phyloP scores from a whole-genome alignment of 768 basidiomycete species.

The Mycena alexandri region DNA sequence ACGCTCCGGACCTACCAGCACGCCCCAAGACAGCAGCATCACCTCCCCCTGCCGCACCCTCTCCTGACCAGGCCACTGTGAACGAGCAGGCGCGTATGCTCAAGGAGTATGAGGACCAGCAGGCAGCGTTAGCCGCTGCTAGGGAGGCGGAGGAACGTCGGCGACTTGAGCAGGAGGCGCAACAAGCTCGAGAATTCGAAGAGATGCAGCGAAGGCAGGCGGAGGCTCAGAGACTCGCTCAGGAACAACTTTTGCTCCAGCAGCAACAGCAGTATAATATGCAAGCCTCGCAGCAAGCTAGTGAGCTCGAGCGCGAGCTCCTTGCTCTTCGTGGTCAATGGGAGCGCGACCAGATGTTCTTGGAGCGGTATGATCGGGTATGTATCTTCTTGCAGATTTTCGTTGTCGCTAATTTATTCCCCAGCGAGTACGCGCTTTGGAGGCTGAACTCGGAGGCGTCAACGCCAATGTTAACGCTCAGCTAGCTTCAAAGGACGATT shows the following conservation, averaged over 20 bases:
- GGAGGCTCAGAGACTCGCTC: conserved; percentile 88
- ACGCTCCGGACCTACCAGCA: conserved; percentile 89
- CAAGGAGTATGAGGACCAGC: conserved; percentile 96
- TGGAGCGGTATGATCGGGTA: conserved; percentile 97
- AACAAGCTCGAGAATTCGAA: conserved; percentile 91
- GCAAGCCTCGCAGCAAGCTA: conserved; percentile 74
- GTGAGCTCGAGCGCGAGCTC: conserved; percentile 90
- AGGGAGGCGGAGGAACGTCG: conserved; percentile 86
- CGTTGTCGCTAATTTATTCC: conserved; percentile 13
- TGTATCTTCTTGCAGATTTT: conserved; percentile 44
- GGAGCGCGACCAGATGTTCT: conserved; percentile 96
- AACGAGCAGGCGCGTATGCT: conserved; percentile 94
- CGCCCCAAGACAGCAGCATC: conserved; percentile 80
- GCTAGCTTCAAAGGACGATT: conserved; percentile 91
- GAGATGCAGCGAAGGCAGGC: conserved; percentile 89
- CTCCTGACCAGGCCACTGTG: conserved; percentile 77
- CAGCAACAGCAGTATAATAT: conserved; percentile 87
- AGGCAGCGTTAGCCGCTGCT: conserved; percentile 84
- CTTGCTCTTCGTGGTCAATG: conserved; percentile 96
- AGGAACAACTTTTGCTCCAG: conserved; percentile 88
- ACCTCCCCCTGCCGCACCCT: conserved; percentile 74
- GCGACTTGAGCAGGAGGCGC: conserved; percentile 81
- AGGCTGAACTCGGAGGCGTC: conserved; percentile 86
- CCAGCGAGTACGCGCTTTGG: conserved; percentile 95
- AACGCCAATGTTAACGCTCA: conserved; percentile 85